Evolutionary conservation across 306 rosid species (phyloP), one percentile per base, ranked within the genome.

Genomic region (Oxytropis ochrocephala): DNA sequence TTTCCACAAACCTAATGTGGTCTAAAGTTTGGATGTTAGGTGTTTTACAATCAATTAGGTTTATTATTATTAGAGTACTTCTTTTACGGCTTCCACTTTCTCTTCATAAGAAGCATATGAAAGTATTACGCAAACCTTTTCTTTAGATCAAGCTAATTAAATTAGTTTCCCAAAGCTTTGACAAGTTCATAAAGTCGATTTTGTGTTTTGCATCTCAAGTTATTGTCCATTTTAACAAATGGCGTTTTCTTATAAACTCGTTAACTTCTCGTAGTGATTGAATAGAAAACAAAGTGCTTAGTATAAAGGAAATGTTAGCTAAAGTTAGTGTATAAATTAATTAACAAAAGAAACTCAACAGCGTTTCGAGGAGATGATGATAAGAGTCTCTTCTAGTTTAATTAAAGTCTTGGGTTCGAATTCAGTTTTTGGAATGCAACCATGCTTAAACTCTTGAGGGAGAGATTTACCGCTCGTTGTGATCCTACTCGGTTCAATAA

Each of bases 71-170:
- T 8, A 11, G 2, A 38, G 29, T 46, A 55, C 48, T 58, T 70
- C 9, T 57, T 55, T 17, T 13, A 5, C 17, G 55, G 61, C 46
- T 54, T 68, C 7, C 43, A 5, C 8, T 4, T 75, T 80, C 47
- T 75, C 76, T 67, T 67, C 64, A 35, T 59, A 2, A 32, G 63
- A 66, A 66, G 73, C 73, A 69, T 67, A 36, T 52, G 44, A 72
- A 64, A 75, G 73, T 75, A 41, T 56, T 80, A 64, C 55, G 74
- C 55, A 64, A 51, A 33, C 51, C 57, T 69, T 69, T 60, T 38
- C 14, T 32, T 41, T 1, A 67, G 62, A 14, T 48, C 32, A 54
- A 54, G 65, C 8, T 64, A 53, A 53, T 70, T 54, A 36, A 74
- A 57, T 27, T 69, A 62, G 55, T 62, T 75, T 70, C 63, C 65